Evolutionary conservation across 345 rosid species (phyloP).

Genomic region (Triadica sebifera): DNA sequence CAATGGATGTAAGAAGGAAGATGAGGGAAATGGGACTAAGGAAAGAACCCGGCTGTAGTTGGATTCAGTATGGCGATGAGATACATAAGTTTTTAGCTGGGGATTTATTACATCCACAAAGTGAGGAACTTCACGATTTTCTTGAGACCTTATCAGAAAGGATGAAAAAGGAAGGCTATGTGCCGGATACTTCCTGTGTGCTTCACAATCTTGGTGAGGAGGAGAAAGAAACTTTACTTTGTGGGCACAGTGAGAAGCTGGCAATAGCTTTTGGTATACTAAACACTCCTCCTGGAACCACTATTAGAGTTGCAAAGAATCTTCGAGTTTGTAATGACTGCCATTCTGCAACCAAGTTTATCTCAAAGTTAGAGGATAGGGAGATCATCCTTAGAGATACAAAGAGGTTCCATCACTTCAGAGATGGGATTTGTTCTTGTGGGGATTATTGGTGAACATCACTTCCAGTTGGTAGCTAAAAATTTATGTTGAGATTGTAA

Average conservation of each 20-base stretch:
- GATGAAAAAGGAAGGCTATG: slow-evolving; percentile 75
- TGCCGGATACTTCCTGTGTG: slow-evolving; percentile 83
- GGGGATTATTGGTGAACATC: slow-evolving; percentile 73
- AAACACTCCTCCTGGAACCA: slow-evolving; percentile 62
- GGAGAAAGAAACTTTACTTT: slow-evolving; percentile 72
- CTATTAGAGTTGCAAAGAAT: slow-evolving; percentile 83
- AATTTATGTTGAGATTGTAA: too few relatives aligned
- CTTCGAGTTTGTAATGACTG: slow-evolving; percentile 89
- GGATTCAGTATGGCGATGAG: slow-evolving; percentile 73
- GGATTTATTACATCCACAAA: slow-evolving; percentile 73
- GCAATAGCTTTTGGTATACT: slow-evolving; percentile 84
- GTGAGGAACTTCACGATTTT: slow-evolving; percentile 51
- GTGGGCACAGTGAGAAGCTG: slow-evolving; percentile 90
- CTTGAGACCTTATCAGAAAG: slow-evolving; percentile 57
- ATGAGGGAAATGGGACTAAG: slow-evolving; percentile 79
- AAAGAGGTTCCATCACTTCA: slow-evolving; percentile 84
- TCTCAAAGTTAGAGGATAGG: slow-evolving; percentile 62
- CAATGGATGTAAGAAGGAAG: slow-evolving; percentile 59
- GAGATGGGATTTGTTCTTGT: slow-evolving; percentile 75
- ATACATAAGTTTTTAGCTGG: slow-evolving; percentile 87
- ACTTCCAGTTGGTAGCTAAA: too few relatives aligned
- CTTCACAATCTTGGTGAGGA: slow-evolving; percentile 74
- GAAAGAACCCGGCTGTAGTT: slow-evolving; percentile 94
- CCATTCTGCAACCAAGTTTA: slow-evolving; percentile 65
- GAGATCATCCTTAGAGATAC: slow-evolving; percentile 81